These are phyloP conservation scores for Penicillium canescens DNA, from an alignment of 495 filamentous ascomycete genomes.

Conservation along the genomic window DNA sequence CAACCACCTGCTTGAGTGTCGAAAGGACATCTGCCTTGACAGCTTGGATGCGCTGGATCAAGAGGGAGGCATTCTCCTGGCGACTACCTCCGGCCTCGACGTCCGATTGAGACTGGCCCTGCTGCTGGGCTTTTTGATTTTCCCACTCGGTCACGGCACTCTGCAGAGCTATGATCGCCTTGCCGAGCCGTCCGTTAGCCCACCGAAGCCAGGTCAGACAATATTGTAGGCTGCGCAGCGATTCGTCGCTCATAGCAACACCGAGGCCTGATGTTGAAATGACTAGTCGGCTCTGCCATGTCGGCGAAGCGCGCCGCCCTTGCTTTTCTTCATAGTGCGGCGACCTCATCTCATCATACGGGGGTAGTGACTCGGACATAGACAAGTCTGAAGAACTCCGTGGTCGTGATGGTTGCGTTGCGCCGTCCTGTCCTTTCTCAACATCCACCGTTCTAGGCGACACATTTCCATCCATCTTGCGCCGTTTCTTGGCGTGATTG, in stretches of 20 bases:
- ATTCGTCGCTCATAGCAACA: constrained; percentile 84
- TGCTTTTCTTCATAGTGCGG: constrained; percentile 63
- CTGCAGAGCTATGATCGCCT: constrained; percentile 67
- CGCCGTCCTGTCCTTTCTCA: constrained; percentile 31
- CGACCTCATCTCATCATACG: constrained; percentile 74
- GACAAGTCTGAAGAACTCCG: constrained; percentile 47
- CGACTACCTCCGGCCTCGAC: constrained; percentile 21
- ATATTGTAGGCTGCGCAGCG: constrained; percentile 71
- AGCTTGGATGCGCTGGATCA: constrained; percentile 61
- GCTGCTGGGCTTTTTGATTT: constrained; percentile 20
- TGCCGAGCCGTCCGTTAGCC: constrained; percentile 73
- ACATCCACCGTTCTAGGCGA: constrained; percentile 38
- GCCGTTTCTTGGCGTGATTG: constrained; percentile 59
- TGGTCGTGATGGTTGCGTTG: constrained; percentile 13
- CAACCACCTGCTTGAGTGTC: constrained; percentile 73
- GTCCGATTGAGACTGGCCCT: constrained; percentile 14
- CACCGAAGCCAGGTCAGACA: constrained; percentile 74
- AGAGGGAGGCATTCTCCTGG: constrained; percentile 41
- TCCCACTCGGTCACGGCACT: constrained; percentile 77
- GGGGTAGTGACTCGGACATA: constrained; percentile 68
- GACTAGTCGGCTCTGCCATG: constrained; percentile 77
- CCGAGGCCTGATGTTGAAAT: constrained; percentile 82
- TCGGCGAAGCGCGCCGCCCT: constrained; percentile 36
- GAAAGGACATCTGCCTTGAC: constrained; percentile 73
- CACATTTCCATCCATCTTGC: constrained; percentile 52